These are phyloP conservation scores for Eucalyptus viminalis DNA, from an alignment of 345 rosid species.

Conservation along the genomic window DNA sequence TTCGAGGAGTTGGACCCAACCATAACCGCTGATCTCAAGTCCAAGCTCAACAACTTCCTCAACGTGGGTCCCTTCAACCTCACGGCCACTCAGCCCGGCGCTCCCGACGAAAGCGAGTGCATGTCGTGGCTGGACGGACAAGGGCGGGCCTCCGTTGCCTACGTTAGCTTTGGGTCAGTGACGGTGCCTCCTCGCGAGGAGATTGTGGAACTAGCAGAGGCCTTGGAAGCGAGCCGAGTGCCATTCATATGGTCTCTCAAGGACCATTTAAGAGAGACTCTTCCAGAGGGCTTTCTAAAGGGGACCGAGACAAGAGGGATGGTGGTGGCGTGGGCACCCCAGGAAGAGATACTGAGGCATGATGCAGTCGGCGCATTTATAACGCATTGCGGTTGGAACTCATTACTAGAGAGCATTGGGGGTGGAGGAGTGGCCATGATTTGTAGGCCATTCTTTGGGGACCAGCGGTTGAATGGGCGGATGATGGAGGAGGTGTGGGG, in stretches of 20 bases:
- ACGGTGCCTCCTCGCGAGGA: conserved; percentile 13
- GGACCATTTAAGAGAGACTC: neutral
- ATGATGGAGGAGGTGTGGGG: conserved; percentile 13
- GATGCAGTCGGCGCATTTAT: conserved; percentile 10
- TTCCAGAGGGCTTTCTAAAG: conserved; percentile 20
- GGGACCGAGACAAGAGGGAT: neutral
- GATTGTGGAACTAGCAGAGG: conserved; percentile 16
- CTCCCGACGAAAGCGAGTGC: neutral
- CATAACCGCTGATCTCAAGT: conserved; percentile 8
- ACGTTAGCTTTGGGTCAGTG: conserved; percentile 24
- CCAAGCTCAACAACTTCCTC: conserved; percentile 11
- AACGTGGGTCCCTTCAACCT: conserved; percentile 20
- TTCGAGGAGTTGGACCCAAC: conserved; percentile 25
- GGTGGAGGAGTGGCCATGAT: conserved; percentile 23
- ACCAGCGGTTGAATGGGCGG: conserved; percentile 18
- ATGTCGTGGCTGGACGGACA: conserved; percentile 23
- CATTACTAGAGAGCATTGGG: conserved; percentile 15
- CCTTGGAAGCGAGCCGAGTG: conserved; percentile 5
- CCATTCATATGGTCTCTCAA: conserved; percentile 29
- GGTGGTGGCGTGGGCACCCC: conserved; percentile 25
- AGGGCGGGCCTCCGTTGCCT: conserved; percentile 13
- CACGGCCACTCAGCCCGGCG: neutral
- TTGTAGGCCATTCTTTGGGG: conserved; percentile 22
- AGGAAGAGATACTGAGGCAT: conserved; percentile 3
- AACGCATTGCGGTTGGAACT: conserved; percentile 28